Evolutionary conservation across 129 eudicot genomes (phyloP).

Genomic region (Artemisia annua): DNA sequence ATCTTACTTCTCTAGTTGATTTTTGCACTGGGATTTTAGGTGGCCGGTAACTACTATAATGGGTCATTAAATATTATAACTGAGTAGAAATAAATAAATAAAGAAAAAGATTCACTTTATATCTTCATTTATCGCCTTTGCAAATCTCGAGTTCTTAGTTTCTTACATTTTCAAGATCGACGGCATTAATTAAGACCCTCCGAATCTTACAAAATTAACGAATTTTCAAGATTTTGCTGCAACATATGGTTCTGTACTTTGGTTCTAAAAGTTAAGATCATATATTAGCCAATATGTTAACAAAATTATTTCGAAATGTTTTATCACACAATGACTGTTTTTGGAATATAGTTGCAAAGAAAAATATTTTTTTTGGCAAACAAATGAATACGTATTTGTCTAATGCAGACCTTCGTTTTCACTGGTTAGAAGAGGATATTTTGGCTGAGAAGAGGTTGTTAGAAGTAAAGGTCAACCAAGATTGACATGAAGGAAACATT

Average conservation of each 20-base stretch:
- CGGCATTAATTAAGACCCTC: too few species aligned
- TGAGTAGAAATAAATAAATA: too few species aligned
- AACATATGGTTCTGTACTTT: neutral
- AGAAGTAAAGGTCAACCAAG: too few species aligned
- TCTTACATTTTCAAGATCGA: too few species aligned
- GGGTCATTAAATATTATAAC: neutral
- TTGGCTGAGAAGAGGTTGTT: too few species aligned
- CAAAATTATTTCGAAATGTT: neutral
- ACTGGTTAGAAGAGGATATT: too few species aligned
- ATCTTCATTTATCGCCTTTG: too few species aligned
- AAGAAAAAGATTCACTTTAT: too few species aligned
- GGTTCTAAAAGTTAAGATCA: neutral
- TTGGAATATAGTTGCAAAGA: neutral
- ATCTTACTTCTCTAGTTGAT: constrained; percentile 9
- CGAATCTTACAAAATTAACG: neutral
- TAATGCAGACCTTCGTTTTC: neutral
- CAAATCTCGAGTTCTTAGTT: too few species aligned
- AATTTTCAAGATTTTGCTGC: neutral
- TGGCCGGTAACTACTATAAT: neutral
- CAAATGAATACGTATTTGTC: neutral
- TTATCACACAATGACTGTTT: neutral
- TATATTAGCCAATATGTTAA: neutral
- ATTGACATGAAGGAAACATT: too few species aligned
- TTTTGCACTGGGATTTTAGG: neutral
- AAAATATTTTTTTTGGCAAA: neutral